Conservation (phyloP, 2,329 filamentous ascomycete genomes). For the Nemania sp. region DNA sequence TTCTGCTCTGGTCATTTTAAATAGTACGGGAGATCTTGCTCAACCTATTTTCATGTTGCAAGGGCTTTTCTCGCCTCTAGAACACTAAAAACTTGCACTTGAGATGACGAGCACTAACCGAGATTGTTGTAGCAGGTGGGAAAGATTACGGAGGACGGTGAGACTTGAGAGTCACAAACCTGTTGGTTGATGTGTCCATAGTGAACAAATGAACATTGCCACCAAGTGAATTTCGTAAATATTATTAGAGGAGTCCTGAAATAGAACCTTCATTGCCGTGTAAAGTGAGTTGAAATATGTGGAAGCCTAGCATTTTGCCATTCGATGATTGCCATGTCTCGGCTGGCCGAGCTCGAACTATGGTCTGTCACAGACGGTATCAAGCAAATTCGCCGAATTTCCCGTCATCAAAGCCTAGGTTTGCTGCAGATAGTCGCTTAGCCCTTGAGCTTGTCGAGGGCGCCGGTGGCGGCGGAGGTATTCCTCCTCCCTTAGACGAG, state of each 20-base stretch:
- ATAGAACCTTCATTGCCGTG: constrained; percentile 28
- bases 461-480: constrained; percentile 68
- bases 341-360: constrained; percentile 22
- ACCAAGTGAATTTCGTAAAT: constrained; percentile 14
- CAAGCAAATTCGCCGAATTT: constrained; percentile 86
- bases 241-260: constrained; percentile 21
- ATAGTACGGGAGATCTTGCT: neutral
- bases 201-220: constrained; percentile 2
- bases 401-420: constrained; percentile 86
- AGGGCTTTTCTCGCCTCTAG: neutral
- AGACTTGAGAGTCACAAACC: constrained; percentile 25
- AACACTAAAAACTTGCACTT: neutral
- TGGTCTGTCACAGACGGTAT: constrained; percentile 21
- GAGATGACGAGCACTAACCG: constrained; percentile 10
- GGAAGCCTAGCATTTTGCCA: constrained; percentile 26
- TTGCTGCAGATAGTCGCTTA: constrained; percentile 67
- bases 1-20: neutral
- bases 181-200: constrained; percentile 24
- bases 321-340: constrained; percentile 17
- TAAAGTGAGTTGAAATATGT: constrained; percentile 18
- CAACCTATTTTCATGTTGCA: neutral
- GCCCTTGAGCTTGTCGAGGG: constrained; percentile 68
- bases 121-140: constrained; percentile 12
- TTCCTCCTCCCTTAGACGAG: constrained; percentile 47
- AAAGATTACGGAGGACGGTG: neutral